Evolutionary conservation across 116 monocot species (phyloP).

Genomic region (Phalaenopsis hybrid): DNA sequence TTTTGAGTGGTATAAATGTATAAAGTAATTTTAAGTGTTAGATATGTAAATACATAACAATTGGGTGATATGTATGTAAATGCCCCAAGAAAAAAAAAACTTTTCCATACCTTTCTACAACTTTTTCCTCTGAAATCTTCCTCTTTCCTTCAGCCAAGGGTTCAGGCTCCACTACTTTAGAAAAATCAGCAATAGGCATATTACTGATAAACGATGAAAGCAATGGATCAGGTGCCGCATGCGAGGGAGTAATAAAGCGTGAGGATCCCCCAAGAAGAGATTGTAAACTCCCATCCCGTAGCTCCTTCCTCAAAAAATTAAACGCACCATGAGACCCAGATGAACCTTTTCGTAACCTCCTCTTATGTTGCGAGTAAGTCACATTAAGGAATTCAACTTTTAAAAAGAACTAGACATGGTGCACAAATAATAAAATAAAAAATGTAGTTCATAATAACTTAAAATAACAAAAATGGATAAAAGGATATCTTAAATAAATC

Average conservation of each 20-base stretch:
- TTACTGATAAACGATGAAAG: constrained; percentile 65
- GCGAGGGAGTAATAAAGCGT: constrained; percentile 27
- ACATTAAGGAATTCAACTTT: constrained; percentile 37
- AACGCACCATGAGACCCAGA: constrained; percentile 47
- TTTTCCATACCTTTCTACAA: constrained; percentile 48
- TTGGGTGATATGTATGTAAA: too few relatives aligned
- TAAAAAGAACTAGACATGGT: not conserved
- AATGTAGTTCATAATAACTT: not conserved
- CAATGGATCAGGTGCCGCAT: constrained; percentile 61
- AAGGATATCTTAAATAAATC: constrained; percentile 90
- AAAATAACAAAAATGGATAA: not conserved
- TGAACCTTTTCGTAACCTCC: constrained; percentile 50
- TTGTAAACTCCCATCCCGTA: constrained; percentile 57
- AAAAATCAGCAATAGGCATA: constrained; percentile 36
- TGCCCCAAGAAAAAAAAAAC: not conserved
- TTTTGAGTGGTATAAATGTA: too few relatives aligned
- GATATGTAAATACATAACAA: too few relatives aligned
- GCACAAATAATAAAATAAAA: not conserved
- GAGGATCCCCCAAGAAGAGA: constrained; percentile 57
- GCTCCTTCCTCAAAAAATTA: constrained; percentile 64
- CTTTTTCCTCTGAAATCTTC: constrained; percentile 32
- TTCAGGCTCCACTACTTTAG: constrained; percentile 31
- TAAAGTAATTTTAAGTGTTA: too few relatives aligned
- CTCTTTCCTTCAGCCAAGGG: constrained; percentile 29
- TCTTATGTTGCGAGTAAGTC: constrained; percentile 45